Evolutionary conservation across 202 grass and related monocot genomes (phyloP), one percentile per base, ranked within the genome.

Genomic region (Zizania palustris): DNA sequence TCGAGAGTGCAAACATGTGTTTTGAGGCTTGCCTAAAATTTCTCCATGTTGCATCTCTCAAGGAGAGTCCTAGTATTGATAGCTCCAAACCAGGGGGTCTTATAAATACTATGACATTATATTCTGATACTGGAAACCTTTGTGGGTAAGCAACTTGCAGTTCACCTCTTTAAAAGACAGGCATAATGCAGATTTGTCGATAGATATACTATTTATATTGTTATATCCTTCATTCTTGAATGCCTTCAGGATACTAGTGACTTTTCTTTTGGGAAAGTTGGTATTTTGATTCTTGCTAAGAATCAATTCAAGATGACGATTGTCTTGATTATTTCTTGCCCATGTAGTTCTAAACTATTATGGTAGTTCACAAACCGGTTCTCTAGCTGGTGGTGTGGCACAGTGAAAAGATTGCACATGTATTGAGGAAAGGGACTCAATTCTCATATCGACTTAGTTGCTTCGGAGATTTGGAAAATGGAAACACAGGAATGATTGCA

Each of bases 1-100:
- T 90, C 73, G 89, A 92, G 62, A 92, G 85, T 34, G 74, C 87
- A 75, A 78, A 71, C 60, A 84, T 98, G 65, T 98, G 89, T 78
- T 98, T 98, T 83, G 89, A 98, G 77, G 95, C 95, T 4, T 78
- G 74, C 50, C 87, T 98, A 53, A 92, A 98, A 72, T 98, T 98
- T 88, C 91, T 98, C 42, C 80, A 98, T 83, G 85, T 77, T 43
- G 95, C 89, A 45, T 90, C 87, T 72, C 85, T 98, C 45, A 90
- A 72, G 41, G 95, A 95, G 74, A 77, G 78, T 83, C 71, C 68
- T 63, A 85, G 62, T 77, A 65, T 81, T 82, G 95, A 88, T 87
- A 81, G 68, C 69, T 84, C 85, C 45, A 98, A 90, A 70, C 89
- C 87, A 85, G 87, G 70, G 51, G 91, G 92, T 61, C 48, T 77